Evolutionary conservation across 202 grass and related monocot species (phyloP).

Genomic region (Brachypodium distachyon): DNA sequence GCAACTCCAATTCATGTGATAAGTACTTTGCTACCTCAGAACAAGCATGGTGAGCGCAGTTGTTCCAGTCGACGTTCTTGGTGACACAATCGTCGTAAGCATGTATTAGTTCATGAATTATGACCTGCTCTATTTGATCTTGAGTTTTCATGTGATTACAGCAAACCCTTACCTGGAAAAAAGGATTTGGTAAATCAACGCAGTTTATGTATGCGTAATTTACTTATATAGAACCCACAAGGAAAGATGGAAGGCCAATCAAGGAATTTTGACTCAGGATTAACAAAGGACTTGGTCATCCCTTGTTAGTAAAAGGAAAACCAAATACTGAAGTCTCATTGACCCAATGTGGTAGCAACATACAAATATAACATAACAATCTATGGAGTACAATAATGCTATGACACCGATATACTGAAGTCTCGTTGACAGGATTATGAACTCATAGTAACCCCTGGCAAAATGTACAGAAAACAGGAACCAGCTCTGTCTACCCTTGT

Average conservation of each 20-base stretch:
- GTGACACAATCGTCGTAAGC: conserved; percentile 82
- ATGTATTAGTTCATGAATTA: conserved; percentile 91
- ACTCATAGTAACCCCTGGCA: background rate
- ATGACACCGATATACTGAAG: too few species aligned
- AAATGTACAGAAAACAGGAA: background rate
- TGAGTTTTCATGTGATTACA: conserved; percentile 55
- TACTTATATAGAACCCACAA: background rate
- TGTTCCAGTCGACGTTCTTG: conserved; percentile 80
- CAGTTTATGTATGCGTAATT: background rate
- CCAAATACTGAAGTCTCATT: background rate
- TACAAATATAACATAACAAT: background rate
- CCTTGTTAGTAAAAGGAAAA: background rate
- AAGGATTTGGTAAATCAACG: conserved; percentile 11
- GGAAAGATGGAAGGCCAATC: background rate
- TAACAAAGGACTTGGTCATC: background rate
- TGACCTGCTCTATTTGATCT: conserved; percentile 65
- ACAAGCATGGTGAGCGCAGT: conserved; percentile 96
- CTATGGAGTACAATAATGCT: too few species aligned
- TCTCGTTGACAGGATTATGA: too few species aligned
- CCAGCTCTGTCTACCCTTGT: background rate
- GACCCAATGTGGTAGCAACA: background rate
- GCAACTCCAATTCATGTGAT: background rate
- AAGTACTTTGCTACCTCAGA: conserved; percentile 60
- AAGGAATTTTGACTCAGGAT: background rate
- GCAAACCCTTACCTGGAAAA: conserved; percentile 72